A percentile compares a stretch with the other conserved stretches of the same genome.
Evolutionary conservation across 176 grass and related monocot genomes (phyloP).

Genomic region (Avena atlantica): DNA sequence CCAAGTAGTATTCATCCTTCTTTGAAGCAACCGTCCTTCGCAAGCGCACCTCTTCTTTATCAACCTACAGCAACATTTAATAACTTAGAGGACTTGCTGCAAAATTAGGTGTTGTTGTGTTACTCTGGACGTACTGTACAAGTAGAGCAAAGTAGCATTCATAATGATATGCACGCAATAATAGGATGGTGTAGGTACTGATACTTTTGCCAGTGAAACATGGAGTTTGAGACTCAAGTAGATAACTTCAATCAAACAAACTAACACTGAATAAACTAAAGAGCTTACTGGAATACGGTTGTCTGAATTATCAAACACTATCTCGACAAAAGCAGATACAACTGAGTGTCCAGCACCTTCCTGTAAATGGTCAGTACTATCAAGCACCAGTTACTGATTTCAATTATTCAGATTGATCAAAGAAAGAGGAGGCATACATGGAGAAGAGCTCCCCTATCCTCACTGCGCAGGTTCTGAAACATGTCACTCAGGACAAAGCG

Average conservation of each 20-base stretch:
- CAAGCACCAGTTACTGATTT: conserved; percentile 42
- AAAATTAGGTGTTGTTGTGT: neutral
- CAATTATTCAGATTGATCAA: conserved; percentile 39
- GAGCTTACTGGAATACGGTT: conserved; percentile 96
- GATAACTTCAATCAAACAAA: conserved; percentile 26
- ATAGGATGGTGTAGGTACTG: conserved; percentile 23
- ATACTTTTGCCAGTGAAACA: conserved; percentile 32
- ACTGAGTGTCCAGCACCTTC: conserved; percentile 99
- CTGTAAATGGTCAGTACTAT: conserved; percentile 58
- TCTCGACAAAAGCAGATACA: conserved; percentile 99
- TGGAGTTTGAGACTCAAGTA: conserved; percentile 29
- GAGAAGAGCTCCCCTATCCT: conserved; percentile 94
- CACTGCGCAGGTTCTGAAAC: conserved; percentile 89
- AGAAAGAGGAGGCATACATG: conserved; percentile 71
- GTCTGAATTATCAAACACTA: conserved; percentile 96
- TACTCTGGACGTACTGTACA: neutral
- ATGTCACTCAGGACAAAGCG: conserved; percentile 98
- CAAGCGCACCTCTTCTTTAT: conserved; percentile 95
- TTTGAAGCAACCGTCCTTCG: conserved; percentile 88
- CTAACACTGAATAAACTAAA: conserved; percentile 23
- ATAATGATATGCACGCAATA: conserved; percentile 16
- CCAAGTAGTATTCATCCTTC: conserved; percentile 98
- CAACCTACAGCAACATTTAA: conserved; percentile 64
- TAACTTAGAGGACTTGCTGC: conserved; percentile 14
- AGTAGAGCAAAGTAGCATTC: neutral